Percentiles rank a stretch among this genome's conserved stretches.
phyloP scores from a whole-genome alignment of 306 rosid species.

The Sechiopsis laciniata region DNA sequence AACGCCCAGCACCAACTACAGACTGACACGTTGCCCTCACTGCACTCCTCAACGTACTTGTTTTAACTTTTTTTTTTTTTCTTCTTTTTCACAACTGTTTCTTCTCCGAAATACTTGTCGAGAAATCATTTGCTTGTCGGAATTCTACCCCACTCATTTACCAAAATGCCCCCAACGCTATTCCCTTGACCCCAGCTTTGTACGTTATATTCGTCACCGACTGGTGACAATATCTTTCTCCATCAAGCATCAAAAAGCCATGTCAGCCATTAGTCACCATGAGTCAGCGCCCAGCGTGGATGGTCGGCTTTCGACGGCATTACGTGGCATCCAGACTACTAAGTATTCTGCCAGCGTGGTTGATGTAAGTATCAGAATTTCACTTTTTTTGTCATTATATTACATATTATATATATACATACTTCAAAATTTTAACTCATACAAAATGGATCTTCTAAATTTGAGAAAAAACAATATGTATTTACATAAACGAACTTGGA shows the following conservation, averaged over 20 bases:
- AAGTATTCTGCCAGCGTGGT: slow-evolving; percentile 29
- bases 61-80: slow-evolving; percentile 12
- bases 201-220: not conserved
- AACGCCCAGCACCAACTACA: slow-evolving; percentile 37
- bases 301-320: slow-evolving; percentile 28
- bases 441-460: too few species aligned
- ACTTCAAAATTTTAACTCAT: too few species aligned
- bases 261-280: not conserved
- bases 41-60: slow-evolving; percentile 48
- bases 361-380: not conserved
- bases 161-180: slow-evolving; percentile 21
- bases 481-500: too few species aligned
- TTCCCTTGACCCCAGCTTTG: not conserved
- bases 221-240: not conserved
- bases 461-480: too few species aligned
- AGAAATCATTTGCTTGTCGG: slow-evolving; percentile 37
- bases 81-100: not conserved
- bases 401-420: too few species aligned
- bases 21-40: slow-evolving; percentile 41
- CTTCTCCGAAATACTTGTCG: slow-evolving; percentile 69
- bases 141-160: slow-evolving; percentile 25
- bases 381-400: too few species aligned
- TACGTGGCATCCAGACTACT: slow-evolving; percentile 10
- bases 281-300: slow-evolving; percentile 18
- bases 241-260: not conserved